Percentiles rank a stretch among this genome's conserved stretches.
phyloP scores from a whole-genome alignment of 2,329 filamentous ascomycete species.

The Cytospora paraplurivora region DNA sequence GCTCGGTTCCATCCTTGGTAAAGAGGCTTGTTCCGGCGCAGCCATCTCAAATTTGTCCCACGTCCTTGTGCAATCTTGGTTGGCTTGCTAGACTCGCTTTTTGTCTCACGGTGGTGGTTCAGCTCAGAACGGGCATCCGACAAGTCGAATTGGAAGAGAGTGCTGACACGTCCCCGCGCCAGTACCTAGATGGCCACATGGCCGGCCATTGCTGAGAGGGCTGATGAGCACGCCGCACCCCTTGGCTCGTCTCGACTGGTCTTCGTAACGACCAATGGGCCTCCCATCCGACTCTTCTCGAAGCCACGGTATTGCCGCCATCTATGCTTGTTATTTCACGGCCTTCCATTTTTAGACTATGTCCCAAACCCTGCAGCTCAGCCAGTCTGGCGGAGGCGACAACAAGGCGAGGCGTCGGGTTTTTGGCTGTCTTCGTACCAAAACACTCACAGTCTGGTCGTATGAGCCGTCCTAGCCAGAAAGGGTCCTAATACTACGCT shows the following conservation, averaged over 20 bases:
- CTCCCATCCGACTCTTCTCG: neutral
- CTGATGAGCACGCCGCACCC: neutral
- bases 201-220: neutral
- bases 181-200: neutral
- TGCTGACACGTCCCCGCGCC: neutral
- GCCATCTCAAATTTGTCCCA: slow-evolving; percentile 4
- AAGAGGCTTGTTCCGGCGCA: slow-evolving; percentile 21
- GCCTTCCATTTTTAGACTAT: slow-evolving; percentile 1
- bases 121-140: neutral
- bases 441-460: slow-evolving; percentile 6
- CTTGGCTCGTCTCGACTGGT: neutral
- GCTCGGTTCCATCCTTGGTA: slow-evolving; percentile 13
- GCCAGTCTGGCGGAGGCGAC: slow-evolving; percentile 8
- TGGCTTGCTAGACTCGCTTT: slow-evolving; percentile 14
- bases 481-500: slow-evolving; percentile 15
- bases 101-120: slow-evolving; percentile 20
- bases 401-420: neutral
- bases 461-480: slow-evolving; percentile 6
- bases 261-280: neutral
- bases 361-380: neutral
- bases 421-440: slow-evolving; percentile 6
- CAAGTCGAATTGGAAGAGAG: neutral
- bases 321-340: neutral
- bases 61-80: neutral
- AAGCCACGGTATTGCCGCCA: neutral